A percentile compares a stretch with the other conserved stretches of the same genome.
Evolutionary conservation across 768 basidiomycete species (phyloP).

Genomic region (Amanita rubescens): DNA sequence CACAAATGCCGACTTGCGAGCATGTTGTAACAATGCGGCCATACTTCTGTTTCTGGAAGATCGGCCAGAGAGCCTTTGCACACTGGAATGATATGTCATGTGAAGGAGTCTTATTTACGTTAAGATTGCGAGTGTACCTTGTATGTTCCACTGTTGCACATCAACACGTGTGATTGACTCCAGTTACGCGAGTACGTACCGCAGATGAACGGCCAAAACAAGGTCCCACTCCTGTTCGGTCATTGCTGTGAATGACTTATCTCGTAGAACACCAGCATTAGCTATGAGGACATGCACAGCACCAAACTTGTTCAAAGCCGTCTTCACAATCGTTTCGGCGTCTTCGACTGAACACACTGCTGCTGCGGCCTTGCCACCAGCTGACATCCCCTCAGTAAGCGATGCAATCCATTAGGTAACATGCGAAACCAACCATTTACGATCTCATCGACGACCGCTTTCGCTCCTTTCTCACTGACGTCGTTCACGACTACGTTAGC

Average conservation of each 20-base stretch:
- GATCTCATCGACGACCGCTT: slow-evolving; percentile 82
- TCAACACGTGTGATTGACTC: slow-evolving; percentile 4
- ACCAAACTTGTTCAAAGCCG: slow-evolving; percentile 82
- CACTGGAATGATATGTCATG: slow-evolving; percentile 41
- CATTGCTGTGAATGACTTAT: slow-evolving; percentile 89
- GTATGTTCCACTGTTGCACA: slow-evolving; percentile 61
- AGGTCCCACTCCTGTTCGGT: slow-evolving; percentile 91
- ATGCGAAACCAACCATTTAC: slow-evolving; percentile 48
- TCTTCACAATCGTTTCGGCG: slow-evolving; percentile 82
- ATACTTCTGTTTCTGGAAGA: slow-evolving; percentile 94
- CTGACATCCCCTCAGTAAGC: slow-evolving; percentile 29
- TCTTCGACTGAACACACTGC: slow-evolving; percentile 88
- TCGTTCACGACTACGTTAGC: slow-evolving; percentile 97
- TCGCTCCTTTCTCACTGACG: slow-evolving; percentile 79
- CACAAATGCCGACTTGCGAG: slow-evolving; percentile 89
- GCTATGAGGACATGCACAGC: slow-evolving; percentile 81
- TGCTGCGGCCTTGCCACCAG: slow-evolving; percentile 82
- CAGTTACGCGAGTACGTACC: slow-evolving; percentile 25
- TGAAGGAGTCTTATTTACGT: neutral
- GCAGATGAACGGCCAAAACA: slow-evolving; percentile 82
- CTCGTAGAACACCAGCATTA: slow-evolving; percentile 91
- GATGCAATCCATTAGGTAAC: neutral
- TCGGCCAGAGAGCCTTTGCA: slow-evolving; percentile 90
- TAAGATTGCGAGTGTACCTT: slow-evolving; percentile 42
- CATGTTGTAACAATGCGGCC: slow-evolving; percentile 94